These are phyloP conservation scores for Apostasia shenzhenica DNA, from an alignment of 106 monocot species.

Conservation along the genomic window DNA sequence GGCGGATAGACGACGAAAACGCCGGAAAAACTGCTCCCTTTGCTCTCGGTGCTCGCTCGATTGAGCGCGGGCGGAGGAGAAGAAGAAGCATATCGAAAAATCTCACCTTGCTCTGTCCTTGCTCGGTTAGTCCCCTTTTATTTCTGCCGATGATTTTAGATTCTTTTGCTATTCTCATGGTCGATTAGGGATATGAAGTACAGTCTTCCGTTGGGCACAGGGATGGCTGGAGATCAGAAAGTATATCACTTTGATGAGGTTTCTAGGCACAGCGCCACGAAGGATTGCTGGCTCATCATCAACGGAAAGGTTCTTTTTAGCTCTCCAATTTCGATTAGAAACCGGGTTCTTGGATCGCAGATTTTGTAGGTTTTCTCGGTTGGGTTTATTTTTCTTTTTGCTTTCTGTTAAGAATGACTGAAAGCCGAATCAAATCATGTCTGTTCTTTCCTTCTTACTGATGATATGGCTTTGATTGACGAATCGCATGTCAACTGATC, in stretches of 20 bases:
- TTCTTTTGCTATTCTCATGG: not conserved
- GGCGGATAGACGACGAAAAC: no score
- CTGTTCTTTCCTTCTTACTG: no score
- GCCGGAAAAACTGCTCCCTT: not conserved
- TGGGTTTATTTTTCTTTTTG: no score
- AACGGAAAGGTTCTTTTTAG: slow-evolving; percentile 30
- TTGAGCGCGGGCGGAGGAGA: not conserved
- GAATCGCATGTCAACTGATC: not conserved
- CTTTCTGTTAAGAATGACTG: no score
- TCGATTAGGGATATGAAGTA: not conserved
- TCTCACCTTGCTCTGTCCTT: not conserved
- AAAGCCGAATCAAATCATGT: no score
- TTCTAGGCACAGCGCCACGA: slow-evolving; percentile 38
- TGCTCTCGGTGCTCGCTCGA: not conserved
- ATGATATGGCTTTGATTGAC: no score
- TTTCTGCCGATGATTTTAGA: not conserved
- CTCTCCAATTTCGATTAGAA: no score
- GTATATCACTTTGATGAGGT: slow-evolving; percentile 54
- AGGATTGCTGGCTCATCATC: slow-evolving; percentile 72
- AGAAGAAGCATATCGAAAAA: not conserved
- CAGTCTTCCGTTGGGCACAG: not conserved
- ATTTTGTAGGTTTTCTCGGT: no score
- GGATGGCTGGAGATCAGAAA: slow-evolving; percentile 32
- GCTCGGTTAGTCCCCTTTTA: not conserved
- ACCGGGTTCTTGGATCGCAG: no score